Conservation (phyloP, 2,329 filamentous ascomycete genomes). For the Hypoxylon sp. region DNA sequence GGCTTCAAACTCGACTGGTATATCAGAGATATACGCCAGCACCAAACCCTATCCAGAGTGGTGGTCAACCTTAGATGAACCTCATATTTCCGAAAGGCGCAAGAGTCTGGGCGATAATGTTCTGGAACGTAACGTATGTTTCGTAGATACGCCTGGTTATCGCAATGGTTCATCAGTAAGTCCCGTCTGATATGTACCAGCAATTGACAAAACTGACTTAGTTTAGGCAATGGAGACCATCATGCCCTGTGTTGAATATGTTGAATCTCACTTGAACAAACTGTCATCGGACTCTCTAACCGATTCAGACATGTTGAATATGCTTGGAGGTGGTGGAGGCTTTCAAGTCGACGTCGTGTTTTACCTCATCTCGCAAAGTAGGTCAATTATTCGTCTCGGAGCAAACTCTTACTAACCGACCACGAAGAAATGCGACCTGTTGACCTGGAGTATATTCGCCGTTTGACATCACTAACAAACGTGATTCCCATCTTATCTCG, state of each 20-base stretch:
- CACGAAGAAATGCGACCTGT: conserved; percentile 66
- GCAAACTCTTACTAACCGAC: conserved; percentile 6
- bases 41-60: conserved; percentile 88
- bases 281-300: conserved; percentile 73
- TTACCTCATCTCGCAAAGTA: conserved; percentile 83
- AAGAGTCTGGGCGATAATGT: conserved; percentile 82
- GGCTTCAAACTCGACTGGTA: conserved; percentile 55
- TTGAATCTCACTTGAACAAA: conserved; percentile 76
- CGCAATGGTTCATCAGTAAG: conserved; percentile 66
- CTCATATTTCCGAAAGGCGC: conserved; percentile 68
- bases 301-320: conserved; percentile 79
- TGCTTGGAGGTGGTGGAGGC: conserved; percentile 86
- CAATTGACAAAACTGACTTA: conserved; percentile 33
- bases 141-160: conserved; percentile 85
- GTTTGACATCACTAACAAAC: conserved; percentile 80
- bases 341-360: conserved; percentile 87
- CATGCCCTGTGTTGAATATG: conserved; percentile 74
- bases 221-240: conserved; percentile 65
- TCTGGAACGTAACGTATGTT: conserved; percentile 91
- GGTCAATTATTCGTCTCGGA: conserved; percentile 46
- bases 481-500: conserved; percentile 86
- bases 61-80: conserved; percentile 85
- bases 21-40: conserved; percentile 81
- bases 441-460: conserved; percentile 79
- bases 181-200: conserved; percentile 27